Base-by-base conservation (phyloP, 768 basidiomycete species). In the Sporobolomyces phaffii region DNA sequence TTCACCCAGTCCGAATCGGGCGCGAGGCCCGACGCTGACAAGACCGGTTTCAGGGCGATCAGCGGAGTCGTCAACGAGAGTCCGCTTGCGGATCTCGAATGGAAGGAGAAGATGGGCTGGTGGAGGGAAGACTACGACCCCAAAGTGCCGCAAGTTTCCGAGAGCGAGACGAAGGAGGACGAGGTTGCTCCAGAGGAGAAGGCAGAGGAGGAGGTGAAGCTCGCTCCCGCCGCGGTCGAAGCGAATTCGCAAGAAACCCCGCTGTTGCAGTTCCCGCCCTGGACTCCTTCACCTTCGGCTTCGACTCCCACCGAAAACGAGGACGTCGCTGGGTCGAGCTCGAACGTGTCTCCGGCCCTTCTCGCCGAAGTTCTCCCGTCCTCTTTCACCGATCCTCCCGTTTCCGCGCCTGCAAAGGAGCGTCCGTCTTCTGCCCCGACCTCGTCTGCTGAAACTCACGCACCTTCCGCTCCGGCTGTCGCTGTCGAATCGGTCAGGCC, bases 71-170 rank as follows among this genome's bases (percentile, higher is more conserved):
- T 64, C 28, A 29, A 64, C 20, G 63, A 43, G 40, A 56, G 52
- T 41, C 63, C 63, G 3, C 11, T 64, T 13, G 63, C 63, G 9
- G 56, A 64, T 38, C 29, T 64, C 36, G 38, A 29, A 14, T 64
- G 63, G 63, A 56, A 57, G 40, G 63, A 64, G 17, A 64, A 58
- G 54, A 40, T 43, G 48, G 63, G 63, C 3, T 64, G 63, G 63
- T 64, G 63, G 63, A 29, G 34, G 24, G 56, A 58, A 29, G 63
- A 50, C 31, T 51, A 44, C 24, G 56, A 49, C 41, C 45, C 54
- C 13, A 17, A 40, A 2, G 22, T 49, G 28, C 34, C 11, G 5
- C 17, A 26, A 26, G 34, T 24, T 7, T 8, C 10, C 20, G 44
- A 28, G 26, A 15, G 34, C 24, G 26, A 36, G 7, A 38, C 15